phyloP scores from a whole-genome alignment of 2,329 filamentous ascomycete species.

The Plenodomus lindquistii region DNA sequence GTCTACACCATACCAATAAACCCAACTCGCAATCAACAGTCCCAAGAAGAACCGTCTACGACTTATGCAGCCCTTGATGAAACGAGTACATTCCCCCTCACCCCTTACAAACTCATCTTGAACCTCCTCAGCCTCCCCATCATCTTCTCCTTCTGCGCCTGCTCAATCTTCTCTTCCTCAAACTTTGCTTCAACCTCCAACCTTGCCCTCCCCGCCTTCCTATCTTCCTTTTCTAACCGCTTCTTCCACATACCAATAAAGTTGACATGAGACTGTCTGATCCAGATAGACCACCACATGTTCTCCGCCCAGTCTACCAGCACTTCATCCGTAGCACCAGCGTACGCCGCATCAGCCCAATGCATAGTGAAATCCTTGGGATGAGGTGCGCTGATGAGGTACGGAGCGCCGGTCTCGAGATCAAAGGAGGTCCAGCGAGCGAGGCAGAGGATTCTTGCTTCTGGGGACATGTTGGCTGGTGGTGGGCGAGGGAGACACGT shows the following conservation, averaged over 20 bases:
- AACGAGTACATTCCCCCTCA: too few relatives aligned
- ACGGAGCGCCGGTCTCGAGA: constrained; percentile 10
- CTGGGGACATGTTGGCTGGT: constrained; percentile 20
- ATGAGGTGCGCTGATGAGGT: constrained; percentile 15
- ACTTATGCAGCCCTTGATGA: too few relatives aligned
- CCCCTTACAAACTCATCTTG: background rate
- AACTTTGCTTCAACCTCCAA: background rate
- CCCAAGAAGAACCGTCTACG: too few relatives aligned
- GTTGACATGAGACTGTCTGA: constrained; percentile 24
- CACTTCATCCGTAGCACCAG: constrained; percentile 13
- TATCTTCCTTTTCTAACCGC: constrained; percentile 25
- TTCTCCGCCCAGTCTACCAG: constrained; percentile 20
- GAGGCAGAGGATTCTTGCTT: constrained; percentile 29
- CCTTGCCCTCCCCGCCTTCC: constrained; percentile 8
- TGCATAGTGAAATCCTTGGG: constrained; percentile 26
- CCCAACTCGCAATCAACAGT: too few relatives aligned
- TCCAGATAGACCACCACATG: constrained; percentile 33
- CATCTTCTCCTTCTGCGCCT: constrained; percentile 8
- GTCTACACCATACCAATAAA: too few relatives aligned
- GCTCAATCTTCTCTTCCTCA: constrained; percentile 15
- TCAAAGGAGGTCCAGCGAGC: constrained; percentile 33
- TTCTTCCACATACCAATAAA: constrained; percentile 29
- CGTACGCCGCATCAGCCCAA: constrained; percentile 19
- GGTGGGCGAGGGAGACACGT: constrained; percentile 17
- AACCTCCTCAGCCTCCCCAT: background rate